These are phyloP conservation scores for Marchantia polymorpha DNA, from an alignment of 225 moss, liverwort and hornwort genomes.

Conservation along the genomic window DNA sequence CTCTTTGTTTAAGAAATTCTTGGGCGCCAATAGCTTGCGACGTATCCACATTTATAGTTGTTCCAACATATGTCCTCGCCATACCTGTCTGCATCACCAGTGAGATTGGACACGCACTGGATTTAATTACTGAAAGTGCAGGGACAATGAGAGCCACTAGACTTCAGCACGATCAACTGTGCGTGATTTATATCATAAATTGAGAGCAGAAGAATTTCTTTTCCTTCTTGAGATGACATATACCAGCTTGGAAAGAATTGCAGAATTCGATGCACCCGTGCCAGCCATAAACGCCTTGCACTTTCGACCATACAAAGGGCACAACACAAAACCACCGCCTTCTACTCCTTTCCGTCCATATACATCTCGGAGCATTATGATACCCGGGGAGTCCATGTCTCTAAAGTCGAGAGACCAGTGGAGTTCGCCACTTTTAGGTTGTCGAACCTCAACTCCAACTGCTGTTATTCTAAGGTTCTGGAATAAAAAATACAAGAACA, in stretches of 20 bases:
- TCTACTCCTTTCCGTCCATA: conserved; percentile 80
- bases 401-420: conserved; percentile 92
- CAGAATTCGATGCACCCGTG: conserved; percentile 68
- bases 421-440: conserved; percentile 56
- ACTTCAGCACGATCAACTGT: neutral
- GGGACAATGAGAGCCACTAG: neutral
- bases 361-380: conserved; percentile 76
- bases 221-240: neutral
- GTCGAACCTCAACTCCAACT: conserved; percentile 73
- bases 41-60: conserved; percentile 71
- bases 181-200: neutral
- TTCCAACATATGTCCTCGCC: conserved; percentile 67
- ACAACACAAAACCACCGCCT: conserved; percentile 93
- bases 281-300: conserved; percentile 89
- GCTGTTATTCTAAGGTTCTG: conserved; percentile 71
- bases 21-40: conserved; percentile 74
- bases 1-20: conserved; percentile 85
- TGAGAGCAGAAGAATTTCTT: neutral
- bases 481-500: neutral
- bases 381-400: conserved; percentile 85
- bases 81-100: conserved; percentile 60
- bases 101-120: neutral
- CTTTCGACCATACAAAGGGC: conserved; percentile 85
- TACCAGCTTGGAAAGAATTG: conserved; percentile 73
- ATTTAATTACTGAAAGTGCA: neutral